Evolutionary conservation across 139 green algal genomes (phyloP).

Genomic region (Chlorokybus atmophyticus): DNA sequence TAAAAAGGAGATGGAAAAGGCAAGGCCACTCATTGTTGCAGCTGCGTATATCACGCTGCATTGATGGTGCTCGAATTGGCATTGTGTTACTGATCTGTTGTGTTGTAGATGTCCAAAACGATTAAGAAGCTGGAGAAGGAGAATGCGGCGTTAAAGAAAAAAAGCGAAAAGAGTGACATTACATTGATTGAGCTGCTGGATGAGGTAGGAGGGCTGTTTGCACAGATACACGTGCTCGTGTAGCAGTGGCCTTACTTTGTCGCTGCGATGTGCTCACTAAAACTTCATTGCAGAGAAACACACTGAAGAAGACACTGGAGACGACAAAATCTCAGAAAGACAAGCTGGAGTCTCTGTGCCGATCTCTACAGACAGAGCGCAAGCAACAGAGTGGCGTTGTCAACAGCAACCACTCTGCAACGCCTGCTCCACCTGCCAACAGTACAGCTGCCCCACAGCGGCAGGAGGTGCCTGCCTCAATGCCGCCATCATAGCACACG

Average conservation of each 20-base stretch:
- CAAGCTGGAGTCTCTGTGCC: slow-evolving; percentile 19
- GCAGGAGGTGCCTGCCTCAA: too few species aligned
- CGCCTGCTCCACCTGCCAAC: too few species aligned
- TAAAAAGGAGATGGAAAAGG: slow-evolving; percentile 27
- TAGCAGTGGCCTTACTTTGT: not conserved
- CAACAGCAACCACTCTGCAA: not conserved
- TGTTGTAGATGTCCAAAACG: slow-evolving; percentile 21
- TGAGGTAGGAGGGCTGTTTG: slow-evolving; percentile 7
- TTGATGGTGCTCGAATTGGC: too few species aligned
- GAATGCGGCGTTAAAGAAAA: slow-evolving; percentile 10
- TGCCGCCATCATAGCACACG: too few species aligned
- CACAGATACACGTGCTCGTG: not conserved
- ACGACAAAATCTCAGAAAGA: slow-evolving; percentile 20
- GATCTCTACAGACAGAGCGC: slow-evolving; percentile 13
- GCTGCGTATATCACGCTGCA: too few species aligned
- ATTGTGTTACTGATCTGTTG: too few species aligned
- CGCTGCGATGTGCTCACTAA: not conserved
- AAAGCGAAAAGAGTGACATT: slow-evolving; percentile 17
- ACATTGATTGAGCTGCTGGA: slow-evolving; percentile 25
- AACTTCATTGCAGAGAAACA: slow-evolving; percentile 10
- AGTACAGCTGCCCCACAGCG: too few species aligned
- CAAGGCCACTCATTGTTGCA: too few species aligned
- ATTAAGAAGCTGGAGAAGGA: slow-evolving; percentile 29
- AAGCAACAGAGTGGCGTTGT: not conserved
- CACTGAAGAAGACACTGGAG: slow-evolving; percentile 18